phyloP scores from a whole-genome alignment of 1,284 basidiomycete species.

The Ganoderma multipileum region DNA sequence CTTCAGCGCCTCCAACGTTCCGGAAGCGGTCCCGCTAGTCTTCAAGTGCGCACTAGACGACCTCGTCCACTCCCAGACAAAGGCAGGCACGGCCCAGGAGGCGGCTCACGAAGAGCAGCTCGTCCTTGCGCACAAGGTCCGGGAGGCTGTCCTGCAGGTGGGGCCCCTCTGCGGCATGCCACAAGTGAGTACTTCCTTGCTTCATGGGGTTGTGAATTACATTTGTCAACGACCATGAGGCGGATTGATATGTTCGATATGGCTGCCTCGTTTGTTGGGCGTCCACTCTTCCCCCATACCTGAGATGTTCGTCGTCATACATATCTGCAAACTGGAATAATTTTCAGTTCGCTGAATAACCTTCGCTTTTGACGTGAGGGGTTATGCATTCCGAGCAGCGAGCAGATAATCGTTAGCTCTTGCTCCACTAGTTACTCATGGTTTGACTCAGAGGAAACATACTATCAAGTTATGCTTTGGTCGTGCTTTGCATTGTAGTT shows the following conservation, averaged over 20 bases:
- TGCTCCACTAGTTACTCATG: not conserved
- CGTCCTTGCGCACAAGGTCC: conserved; percentile 53
- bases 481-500: not conserved
- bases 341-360: not conserved
- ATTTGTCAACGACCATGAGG: not conserved
- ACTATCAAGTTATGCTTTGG: not conserved
- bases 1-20: conserved; percentile 60
- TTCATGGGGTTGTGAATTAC: not conserved
- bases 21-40: conserved; percentile 60
- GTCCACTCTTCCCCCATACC: not conserved
- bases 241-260: not conserved
- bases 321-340: not conserved
- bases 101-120: conserved; percentile 43
- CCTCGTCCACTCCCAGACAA: conserved; percentile 36
- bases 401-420: not conserved
- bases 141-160: conserved; percentile 64
- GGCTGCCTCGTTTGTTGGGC: not conserved
- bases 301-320: not conserved
- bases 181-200: conserved; percentile 42
- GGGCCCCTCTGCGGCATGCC: conserved; percentile 61
- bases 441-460: not conserved
- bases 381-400: not conserved
- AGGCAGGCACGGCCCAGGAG: conserved; percentile 32
- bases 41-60: conserved; percentile 56
- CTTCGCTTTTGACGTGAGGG: not conserved